These are phyloP conservation scores for Notholithocarpus densiflorus DNA, from an alignment of 306 rosid genomes.

Conservation along the genomic window DNA sequence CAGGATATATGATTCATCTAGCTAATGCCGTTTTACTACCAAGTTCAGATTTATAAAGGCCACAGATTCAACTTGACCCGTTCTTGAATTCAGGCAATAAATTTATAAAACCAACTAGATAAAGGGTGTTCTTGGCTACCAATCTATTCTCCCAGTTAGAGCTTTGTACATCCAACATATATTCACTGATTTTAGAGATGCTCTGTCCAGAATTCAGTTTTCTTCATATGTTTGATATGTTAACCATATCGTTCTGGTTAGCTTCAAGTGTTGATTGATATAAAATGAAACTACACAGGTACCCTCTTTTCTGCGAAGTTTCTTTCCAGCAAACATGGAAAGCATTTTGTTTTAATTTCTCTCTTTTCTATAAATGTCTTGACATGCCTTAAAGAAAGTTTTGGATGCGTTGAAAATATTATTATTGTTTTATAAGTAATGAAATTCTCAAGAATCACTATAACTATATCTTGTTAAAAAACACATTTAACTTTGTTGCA, in stretches of 20 bases:
- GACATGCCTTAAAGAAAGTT: not conserved
- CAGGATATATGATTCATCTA: too few relatives aligned
- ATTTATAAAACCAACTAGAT: too few relatives aligned
- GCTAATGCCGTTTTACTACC: not conserved
- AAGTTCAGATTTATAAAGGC: not conserved
- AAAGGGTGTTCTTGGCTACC: not conserved
- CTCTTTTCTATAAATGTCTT: not conserved
- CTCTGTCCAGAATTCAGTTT: not conserved
- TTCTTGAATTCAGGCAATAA: too few relatives aligned
- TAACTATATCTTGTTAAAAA: too few relatives aligned
- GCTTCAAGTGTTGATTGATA: not conserved
- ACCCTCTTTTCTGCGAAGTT: not conserved
- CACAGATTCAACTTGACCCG: too few relatives aligned
- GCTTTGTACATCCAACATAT: not conserved
- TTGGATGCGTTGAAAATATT: not conserved
- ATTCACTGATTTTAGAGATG: not conserved
- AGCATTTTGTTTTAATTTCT: not conserved
- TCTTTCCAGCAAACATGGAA: not conserved
- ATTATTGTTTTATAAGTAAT: not conserved
- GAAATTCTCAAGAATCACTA: not conserved
- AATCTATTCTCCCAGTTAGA: not conserved
- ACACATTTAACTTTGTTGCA: slow-evolving; percentile 24
- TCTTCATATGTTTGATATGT: not conserved
- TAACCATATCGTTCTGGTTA: not conserved
- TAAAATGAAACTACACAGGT: not conserved